Percentiles rank a stretch among this genome's conserved stretches.
phyloP scores from a whole-genome alignment of 2,329 filamentous ascomycete species.

The Blastomyces emzantsi region DNA sequence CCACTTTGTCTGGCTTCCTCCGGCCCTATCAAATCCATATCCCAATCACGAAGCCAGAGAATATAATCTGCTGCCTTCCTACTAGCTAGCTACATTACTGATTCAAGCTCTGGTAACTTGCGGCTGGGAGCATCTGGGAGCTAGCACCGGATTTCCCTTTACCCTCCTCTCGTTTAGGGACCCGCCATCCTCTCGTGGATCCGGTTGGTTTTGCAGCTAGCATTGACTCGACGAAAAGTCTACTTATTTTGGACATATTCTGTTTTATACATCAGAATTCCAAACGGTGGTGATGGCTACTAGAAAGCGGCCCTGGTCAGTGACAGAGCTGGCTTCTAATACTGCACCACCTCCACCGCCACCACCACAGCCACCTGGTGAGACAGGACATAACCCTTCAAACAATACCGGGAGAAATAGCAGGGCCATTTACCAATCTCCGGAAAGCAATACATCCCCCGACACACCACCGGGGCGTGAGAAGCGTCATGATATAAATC shows the following conservation, averaged over 20 bases:
- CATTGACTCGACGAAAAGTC: neutral
- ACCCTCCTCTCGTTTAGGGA: neutral
- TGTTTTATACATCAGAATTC: neutral
- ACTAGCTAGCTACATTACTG: neutral
- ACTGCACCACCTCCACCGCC: neutral
- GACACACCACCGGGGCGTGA: constrained; percentile 9
- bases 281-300: constrained; percentile 10
- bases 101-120: neutral
- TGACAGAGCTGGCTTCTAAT: constrained; percentile 8
- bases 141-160: neutral
- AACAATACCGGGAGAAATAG: constrained; percentile 3
- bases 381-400: neutral
- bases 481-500: constrained; percentile 9
- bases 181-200: neutral
- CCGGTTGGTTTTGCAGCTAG: too few species aligned
- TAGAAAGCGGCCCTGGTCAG: constrained; percentile 12
- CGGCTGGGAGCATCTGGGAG: neutral
- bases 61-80: neutral
- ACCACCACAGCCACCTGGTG: neutral
- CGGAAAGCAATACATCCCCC: constrained; percentile 10
- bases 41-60: neutral
- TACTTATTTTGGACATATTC: neutral
- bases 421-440: constrained; percentile 9
- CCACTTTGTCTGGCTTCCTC: neutral
- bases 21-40: neutral